These are phyloP conservation scores for Thraustotheca clavata DNA, from an alignment of 352 stramenopile genomes.

Conservation along the genomic window DNA sequence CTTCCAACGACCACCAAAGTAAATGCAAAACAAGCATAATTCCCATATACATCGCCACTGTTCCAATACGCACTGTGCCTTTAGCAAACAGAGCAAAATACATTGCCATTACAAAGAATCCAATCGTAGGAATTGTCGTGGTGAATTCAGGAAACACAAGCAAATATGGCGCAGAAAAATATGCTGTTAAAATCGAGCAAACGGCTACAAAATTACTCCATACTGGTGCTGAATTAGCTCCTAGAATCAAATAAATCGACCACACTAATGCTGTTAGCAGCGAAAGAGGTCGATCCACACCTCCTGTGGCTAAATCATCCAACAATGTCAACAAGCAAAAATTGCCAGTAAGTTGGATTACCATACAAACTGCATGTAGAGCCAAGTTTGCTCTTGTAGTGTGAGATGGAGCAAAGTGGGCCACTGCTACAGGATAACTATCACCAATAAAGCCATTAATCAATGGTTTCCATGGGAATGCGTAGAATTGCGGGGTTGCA, in stretches of 20 bases:
- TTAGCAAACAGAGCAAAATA: not conserved
- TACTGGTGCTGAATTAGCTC: not conserved
- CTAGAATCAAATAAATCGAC: not conserved
- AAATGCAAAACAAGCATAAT: not conserved
- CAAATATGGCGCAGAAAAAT: not conserved
- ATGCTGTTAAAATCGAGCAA: not conserved
- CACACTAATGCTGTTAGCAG: not conserved
- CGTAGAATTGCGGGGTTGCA: constrained; percentile 10
- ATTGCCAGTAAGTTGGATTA: constrained; percentile 7
- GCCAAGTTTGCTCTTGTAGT: not conserved
- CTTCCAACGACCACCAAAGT: not conserved
- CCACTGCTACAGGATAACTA: not conserved
- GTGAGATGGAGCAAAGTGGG: not conserved
- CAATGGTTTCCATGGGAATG: constrained; percentile 9
- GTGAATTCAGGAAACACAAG: not conserved
- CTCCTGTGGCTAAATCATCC: not conserved
- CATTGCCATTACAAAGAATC: not conserved
- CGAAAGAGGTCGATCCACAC: not conserved
- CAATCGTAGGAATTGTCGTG: not conserved
- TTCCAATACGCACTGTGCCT: not conserved
- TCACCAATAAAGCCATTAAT: not conserved
- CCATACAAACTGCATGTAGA: not conserved
- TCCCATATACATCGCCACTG: not conserved
- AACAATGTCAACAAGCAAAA: constrained; percentile 7
- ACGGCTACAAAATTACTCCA: not conserved